phyloP scores from a whole-genome alignment of 306 rosid genomes.

The Citrullus colocynthis region DNA sequence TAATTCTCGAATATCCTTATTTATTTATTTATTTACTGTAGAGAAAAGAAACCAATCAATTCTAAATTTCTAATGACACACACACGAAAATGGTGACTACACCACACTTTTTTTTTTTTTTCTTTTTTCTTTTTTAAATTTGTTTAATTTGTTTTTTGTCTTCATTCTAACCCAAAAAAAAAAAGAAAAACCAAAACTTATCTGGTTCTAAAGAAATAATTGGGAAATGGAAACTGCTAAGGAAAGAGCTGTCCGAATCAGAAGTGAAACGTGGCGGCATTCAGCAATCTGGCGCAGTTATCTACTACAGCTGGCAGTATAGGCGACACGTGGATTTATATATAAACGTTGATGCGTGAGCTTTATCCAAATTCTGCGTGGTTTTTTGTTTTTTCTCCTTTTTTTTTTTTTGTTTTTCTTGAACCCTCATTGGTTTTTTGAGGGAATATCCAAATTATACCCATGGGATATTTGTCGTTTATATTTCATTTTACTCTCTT shows the following conservation, averaged over 20 bases:
- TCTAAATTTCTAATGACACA: not conserved
- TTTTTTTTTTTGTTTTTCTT: no score
- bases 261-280: not conserved
- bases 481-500: no score
- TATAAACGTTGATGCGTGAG: not conserved
- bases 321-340: conserved; percentile 1
- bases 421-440: no score
- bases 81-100: not conserved
- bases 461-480: no score
- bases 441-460: no score
- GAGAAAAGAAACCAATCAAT: not conserved
- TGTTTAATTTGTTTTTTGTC: not conserved
- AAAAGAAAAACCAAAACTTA: not conserved
- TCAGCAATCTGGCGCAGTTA: no score
- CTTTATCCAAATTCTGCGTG: not conserved
- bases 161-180: not conserved
- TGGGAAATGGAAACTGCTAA: not conserved
- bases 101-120: not conserved
- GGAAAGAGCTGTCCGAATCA: not conserved
- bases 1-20: not conserved
- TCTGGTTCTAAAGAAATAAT: not conserved
- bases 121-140: no score
- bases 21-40: not conserved
- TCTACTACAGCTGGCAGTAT: not conserved
- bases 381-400: not conserved